Base-by-base conservation (phyloP, 768 basidiomycete species). In the Piloderma croceum region DNA sequence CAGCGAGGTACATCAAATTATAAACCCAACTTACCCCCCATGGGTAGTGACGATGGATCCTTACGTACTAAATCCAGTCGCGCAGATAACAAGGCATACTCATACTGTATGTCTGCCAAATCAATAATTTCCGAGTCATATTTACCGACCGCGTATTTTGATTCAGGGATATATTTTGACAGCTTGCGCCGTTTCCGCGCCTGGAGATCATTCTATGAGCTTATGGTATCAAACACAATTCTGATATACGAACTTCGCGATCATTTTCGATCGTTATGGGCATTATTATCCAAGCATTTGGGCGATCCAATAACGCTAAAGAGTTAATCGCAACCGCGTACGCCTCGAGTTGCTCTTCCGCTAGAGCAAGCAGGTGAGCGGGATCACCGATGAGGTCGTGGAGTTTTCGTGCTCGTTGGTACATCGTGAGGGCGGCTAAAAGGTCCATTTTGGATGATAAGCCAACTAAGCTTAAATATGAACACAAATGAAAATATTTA, bases 381-480 rank as follows among this genome's bases (percentile, higher is more conserved):
- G 63, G 49, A 32, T 62, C 56, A 36, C 50, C 59, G 37, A 59
- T 43, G 23, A 72, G 49, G 23, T 65, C 67, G 37, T 76, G 79
- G 7, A 98, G 64, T 54, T 90, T 86, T 47, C 82, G 71, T 17
- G 86, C 90, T 39, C 90, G 82, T 51, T 89, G 87, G 60, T 93
- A 97, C 93, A 98, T 96, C 7, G 81, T 81, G 38, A 84, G 72
- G 12, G 89, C 88, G 41, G 93, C 94, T 97, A 55, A 24, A 23
- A 10, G 17, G 19, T 13, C 15, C 17, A 11, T 9, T 34, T 17
- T 12, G 13, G 45, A 42, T 36, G 27, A 38, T 27, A 36, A 45
- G 47, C 31, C 12, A 31, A 11, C 35, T 19, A n/a, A 34, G 32
- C 24, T 18, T 23, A 23, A 29, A 40, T 24, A 45, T 42, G 39